phyloP scores from a whole-genome alignment of 345 rosid genomes.

The Pelargonium nanum region DNA sequence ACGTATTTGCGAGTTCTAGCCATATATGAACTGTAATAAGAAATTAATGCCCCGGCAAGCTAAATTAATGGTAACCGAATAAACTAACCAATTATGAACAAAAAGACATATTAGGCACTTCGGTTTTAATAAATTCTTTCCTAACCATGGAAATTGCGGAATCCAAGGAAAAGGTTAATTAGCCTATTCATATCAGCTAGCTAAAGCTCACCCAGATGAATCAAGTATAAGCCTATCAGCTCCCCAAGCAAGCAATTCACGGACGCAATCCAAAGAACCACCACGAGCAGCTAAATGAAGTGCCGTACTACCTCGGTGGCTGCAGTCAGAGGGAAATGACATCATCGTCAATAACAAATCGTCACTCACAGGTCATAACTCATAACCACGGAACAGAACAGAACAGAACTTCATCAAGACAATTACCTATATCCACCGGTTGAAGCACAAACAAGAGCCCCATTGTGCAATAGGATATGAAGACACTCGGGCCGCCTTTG shows the following conservation, averaged over 20 bases:
- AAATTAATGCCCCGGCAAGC: too few species aligned
- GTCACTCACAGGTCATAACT: background rate
- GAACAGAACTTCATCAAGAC: slow-evolving; percentile 1
- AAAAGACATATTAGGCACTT: background rate
- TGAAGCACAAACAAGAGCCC: slow-evolving; percentile 92
- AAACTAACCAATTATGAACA: background rate
- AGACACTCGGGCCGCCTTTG: slow-evolving; percentile 84
- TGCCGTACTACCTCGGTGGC: slow-evolving; percentile 86
- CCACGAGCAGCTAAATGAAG: slow-evolving; percentile 98
- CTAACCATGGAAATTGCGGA: background rate
- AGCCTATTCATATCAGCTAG: background rate
- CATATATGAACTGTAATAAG: background rate
- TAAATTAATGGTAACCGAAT: background rate
- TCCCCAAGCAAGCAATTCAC: slow-evolving; percentile 90
- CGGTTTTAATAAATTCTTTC: background rate
- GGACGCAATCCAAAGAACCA: slow-evolving; percentile 87
- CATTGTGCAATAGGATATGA: slow-evolving; percentile 65
- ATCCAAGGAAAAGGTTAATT: background rate
- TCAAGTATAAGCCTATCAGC: slow-evolving; percentile 95
- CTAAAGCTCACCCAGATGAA: slow-evolving; percentile 55
- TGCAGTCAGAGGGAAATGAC: slow-evolving; percentile 19
- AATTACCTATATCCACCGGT: slow-evolving; percentile 86
- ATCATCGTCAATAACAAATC: slow-evolving; percentile 8
- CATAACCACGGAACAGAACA: background rate
- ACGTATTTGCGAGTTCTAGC: background rate